Base-by-base conservation (phyloP, 2,329 filamentous ascomycete genomes). In the Trichoderma guizhouense region DNA sequence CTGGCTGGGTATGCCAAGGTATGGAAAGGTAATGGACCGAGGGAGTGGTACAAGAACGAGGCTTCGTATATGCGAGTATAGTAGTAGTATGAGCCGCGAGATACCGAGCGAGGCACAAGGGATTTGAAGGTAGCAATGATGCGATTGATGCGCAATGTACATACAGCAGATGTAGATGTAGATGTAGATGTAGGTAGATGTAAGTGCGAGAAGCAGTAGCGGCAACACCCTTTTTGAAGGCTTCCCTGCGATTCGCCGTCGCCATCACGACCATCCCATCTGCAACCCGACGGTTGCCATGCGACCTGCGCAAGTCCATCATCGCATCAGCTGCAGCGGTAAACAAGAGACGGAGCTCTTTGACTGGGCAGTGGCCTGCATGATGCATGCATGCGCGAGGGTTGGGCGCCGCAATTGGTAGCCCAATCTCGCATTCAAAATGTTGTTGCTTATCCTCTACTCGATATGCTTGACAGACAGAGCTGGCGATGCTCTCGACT, bases 151-250 rank as follows among this genome's bases (percentile, higher is more conserved):
- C 7, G 55, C 28, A 28, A 36, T 36, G 57, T 15, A 36, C 30
- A 15, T 62, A 32, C 21, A 62, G 18, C 15, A 43, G 64, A 43
- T 30, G 32, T 51, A 51, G n/a, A 51, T 28, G 32, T 51, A 51
- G n/a, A 51, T 28, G 51, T 28, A 55, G 51, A 28, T 61, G 57
- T 15, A 36, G 34, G 32, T 28, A 21, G 24, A 58, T 58, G 65
- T 39, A 68, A 36, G 65, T 57, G 64, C 39, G 65, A 60, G 65
- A 60, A 51, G 63, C 47, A 66, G 63, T 66, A 66, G 43, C 47
- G 47, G 43, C 64, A 51, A 14, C 55, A 61, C 57, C 66, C 28
- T 69, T 69, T 69, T 69, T 39, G 60, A 69, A 68, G 57, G 24
- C 11, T 30, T 39, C 39, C 5, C n/a, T 51, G 43, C 28, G 32